phyloP scores from a whole-genome alignment of 148 eudicot genomes.

The Fagopyrum homotropicum region DNA sequence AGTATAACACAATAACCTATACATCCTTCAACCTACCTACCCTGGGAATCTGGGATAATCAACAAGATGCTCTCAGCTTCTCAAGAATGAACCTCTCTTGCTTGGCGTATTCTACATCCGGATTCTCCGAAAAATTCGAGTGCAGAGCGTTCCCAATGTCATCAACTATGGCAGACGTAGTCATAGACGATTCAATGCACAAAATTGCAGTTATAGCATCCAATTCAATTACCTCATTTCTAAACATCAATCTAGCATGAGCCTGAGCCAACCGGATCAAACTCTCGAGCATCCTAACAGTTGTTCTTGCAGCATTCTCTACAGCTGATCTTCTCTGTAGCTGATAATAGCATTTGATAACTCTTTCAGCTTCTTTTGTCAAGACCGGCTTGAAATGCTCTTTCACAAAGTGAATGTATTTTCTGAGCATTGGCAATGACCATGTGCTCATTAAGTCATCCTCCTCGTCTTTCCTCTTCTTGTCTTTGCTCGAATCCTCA shows the following conservation, averaged over 20 bases:
- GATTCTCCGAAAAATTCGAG: slow-evolving; percentile 83
- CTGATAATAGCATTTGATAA: slow-evolving; percentile 86
- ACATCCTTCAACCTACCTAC: not conserved
- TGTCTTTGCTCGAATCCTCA: slow-evolving; percentile 41
- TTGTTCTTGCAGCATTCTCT: slow-evolving; percentile 88
- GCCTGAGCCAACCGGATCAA: slow-evolving; percentile 94
- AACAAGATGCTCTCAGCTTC: slow-evolving; percentile 48
- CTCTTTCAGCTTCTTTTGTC: slow-evolving; percentile 82
- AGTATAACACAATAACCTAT: not conserved
- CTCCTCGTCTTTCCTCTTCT: slow-evolving; percentile 25
- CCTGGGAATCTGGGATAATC: slow-evolving; percentile 8
- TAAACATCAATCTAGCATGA: slow-evolving; percentile 94
- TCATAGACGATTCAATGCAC: slow-evolving; percentile 99
- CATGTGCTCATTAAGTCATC: slow-evolving; percentile 54
- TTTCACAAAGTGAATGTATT: slow-evolving; percentile 80
- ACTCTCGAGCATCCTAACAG: slow-evolving; percentile 94
- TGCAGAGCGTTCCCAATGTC: slow-evolving; percentile 86
- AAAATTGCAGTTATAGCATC: slow-evolving; percentile 92
- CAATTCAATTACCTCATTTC: slow-evolving; percentile 71
- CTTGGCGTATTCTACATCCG: slow-evolving; percentile 79
- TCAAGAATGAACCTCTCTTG: slow-evolving; percentile 73
- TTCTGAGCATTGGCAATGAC: slow-evolving; percentile 79
- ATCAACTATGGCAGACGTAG: slow-evolving; percentile 89
- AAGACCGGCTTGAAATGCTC: slow-evolving; percentile 74
- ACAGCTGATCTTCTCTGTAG: slow-evolving; percentile 81